Percentiles rank a stretch among this genome's conserved stretches.
phyloP scores from a whole-genome alignment of 2,329 filamentous ascomycete genomes.

The Ophiocordyceps robertsii region DNA sequence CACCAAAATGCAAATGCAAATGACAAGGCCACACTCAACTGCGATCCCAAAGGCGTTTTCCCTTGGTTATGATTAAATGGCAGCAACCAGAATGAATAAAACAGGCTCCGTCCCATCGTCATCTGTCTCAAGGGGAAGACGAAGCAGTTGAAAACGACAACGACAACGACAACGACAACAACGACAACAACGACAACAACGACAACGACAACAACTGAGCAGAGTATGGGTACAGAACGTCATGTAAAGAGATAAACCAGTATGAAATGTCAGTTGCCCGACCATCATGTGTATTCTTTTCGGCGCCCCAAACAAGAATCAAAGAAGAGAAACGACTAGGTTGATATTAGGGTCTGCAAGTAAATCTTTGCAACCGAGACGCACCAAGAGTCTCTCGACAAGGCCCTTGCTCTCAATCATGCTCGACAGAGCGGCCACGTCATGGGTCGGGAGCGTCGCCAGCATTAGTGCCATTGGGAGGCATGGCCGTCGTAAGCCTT shows the following conservation, averaged over 20 bases:
- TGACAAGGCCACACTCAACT: background rate
- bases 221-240: conserved; percentile 1
- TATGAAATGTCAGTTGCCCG: conserved; percentile 7
- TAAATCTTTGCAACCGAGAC: background rate
- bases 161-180: background rate
- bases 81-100: background rate
- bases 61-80: background rate
- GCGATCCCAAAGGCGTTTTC: background rate
- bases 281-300: conserved; percentile 6
- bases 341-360: background rate
- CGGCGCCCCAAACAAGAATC: conserved; percentile 2
- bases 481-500: conserved; percentile 9
- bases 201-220: background rate
- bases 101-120: background rate
- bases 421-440: background rate
- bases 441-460: background rate
- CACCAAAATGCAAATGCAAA: background rate
- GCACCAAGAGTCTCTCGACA: background rate
- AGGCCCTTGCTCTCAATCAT: background rate
- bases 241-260: background rate
- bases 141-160: background rate
- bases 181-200: background rate
- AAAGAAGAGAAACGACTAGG: background rate
- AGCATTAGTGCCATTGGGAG: conserved; percentile 2
- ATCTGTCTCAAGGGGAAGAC: background rate